Percentiles rank a stretch among this genome's conserved stretches.
phyloP scores from a whole-genome alignment of 306 rosid genomes.

The Trichosanthes cucumerina region DNA sequence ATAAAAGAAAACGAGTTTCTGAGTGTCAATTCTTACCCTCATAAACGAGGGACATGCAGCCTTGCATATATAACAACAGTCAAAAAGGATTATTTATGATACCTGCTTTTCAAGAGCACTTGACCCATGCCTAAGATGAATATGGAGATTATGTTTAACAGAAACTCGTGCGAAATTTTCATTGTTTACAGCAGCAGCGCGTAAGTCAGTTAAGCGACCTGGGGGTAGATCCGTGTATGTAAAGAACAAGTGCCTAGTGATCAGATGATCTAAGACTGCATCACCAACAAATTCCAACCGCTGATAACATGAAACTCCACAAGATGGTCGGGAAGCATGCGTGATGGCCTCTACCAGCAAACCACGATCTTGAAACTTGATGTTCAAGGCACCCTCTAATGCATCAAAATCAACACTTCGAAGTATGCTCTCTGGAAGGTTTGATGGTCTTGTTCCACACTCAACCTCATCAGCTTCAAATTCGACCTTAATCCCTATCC shows the following conservation, averaged over 20 bases:
- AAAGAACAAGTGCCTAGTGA: conserved; percentile 88
- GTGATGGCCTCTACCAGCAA: conserved; percentile 86
- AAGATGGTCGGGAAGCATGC: conserved; percentile 96
- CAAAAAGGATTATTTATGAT: conserved; percentile 3
- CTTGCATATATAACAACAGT: not conserved
- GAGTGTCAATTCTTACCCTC: not conserved
- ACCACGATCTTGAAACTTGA: conserved; percentile 65
- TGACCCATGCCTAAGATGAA: conserved; percentile 93
- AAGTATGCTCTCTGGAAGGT: conserved; percentile 61
- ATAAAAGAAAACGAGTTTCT: not conserved
- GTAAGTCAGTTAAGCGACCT: conserved; percentile 89
- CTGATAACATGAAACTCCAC: conserved; percentile 97
- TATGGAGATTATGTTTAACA: conserved; percentile 74
- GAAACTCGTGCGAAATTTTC: conserved; percentile 99
- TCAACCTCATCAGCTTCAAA: conserved; percentile 64
- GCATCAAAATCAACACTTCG: conserved; percentile 68
- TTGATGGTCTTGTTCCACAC: conserved; percentile 38
- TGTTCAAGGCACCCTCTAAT: conserved; percentile 59
- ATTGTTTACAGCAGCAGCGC: conserved; percentile 99
- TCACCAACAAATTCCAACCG: conserved; percentile 97
- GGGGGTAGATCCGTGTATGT: conserved; percentile 91
- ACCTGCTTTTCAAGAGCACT: conserved; percentile 97
- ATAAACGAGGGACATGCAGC: not conserved
- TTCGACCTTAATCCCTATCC: conserved; percentile 91
- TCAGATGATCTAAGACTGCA: conserved; percentile 94